Evolutionary conservation across 2,329 filamentous ascomycete genomes (phyloP), one percentile per base, ranked within the genome.

Genomic region (Talaromyces piceae): DNA sequence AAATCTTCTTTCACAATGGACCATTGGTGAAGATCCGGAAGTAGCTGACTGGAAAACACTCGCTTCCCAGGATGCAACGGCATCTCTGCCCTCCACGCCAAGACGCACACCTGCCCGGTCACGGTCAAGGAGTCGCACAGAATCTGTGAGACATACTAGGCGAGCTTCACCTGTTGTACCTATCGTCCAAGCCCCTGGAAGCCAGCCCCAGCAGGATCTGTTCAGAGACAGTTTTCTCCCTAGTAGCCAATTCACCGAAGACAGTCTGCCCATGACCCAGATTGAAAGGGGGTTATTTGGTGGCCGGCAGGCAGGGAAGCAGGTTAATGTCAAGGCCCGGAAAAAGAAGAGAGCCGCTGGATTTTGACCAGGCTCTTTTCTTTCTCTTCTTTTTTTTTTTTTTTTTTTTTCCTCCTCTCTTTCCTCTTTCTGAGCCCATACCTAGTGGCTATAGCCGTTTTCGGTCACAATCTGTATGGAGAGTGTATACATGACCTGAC

Each of bases 281-380:
- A 51, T 61, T 20, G 70, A 72, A 52, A 63, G 66, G 28, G 70
- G 70, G 9, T 45, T 57, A 18, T 72, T 71, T 54, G 70, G 69
- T 25, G 58, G 66, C 30, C 61, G 69, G 18, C 61, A 70, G 49
- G 56, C 59, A 16, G 61, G 47, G 20, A 63, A 61, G 45, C 66
- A 60, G 44, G 57, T 28, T n/a, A 53, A 47, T 11, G 48, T 48
- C 11, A 71, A 67, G 57, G 53, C 58, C 25, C 68, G 61, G 54
- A 72, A 68, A 57, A 72, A 70, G 57, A 65, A 67, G 54, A 59
- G 70, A 48, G 62, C 66, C 18, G 70, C 69, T 25, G 70, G 70
- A 11, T 73, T 73, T 54, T 73, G 64, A 59, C 41, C 26, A 26
- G 27, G 1, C n/a, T n/a, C n/a, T n/a, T n/a, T n/a, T n/a, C n/a